Evolutionary conservation across 208 protist species (phyloP), one percentile per base, ranked within the genome.

Genomic region (Trypanosoma cruzi): DNA sequence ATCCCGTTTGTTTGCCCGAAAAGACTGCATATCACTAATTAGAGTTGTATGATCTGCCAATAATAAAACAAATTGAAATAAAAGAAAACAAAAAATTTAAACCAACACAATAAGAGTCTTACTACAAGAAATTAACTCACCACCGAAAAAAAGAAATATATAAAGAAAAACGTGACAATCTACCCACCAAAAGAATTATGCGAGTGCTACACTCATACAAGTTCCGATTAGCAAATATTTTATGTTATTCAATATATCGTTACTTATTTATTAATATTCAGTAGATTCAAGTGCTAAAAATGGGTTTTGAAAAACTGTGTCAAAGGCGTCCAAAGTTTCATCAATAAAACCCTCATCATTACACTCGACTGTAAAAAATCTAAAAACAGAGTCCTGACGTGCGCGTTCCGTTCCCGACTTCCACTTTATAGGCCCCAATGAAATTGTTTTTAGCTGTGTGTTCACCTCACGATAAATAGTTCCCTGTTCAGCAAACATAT

Each of bases 221-320:
- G n/a, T n/a, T n/a, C n/a, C n/a, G n/a, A n/a, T n/a, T n/a, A n/a
- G n/a, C n/a, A n/a, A n/a, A n/a, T n/a, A n/a, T n/a, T n/a, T n/a
- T n/a, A n/a, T n/a, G n/a, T 53, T 53, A 53, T 24, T n/a, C 20
- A 28, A 28, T 24, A 49, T 13, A 18, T 28, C 52, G 28, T 67
- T 37, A 67, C 20, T 37, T n/a, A 32, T 7, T 28, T 66, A 42
- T 65, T 2, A 46, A 56, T 59, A 20, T 53, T 68, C 66, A 73
- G 58, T 37, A 37, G 58, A 64, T 40, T 82, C 60, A 16, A 84
- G 59, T 16, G 73, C 80, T 18, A 93, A 61, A 70, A 95, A 92
- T 16, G 90, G 90, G 68, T 93, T 75, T 57, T 92, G 87, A 65
- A 86, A 92, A 24, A 93, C 61, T 16, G 77, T 81, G 52, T 95